Evolutionary conservation across 2,329 filamentous ascomycete species (phyloP), one percentile per base, ranked within the genome.

Genomic region (Penicillium capsulatum): DNA sequence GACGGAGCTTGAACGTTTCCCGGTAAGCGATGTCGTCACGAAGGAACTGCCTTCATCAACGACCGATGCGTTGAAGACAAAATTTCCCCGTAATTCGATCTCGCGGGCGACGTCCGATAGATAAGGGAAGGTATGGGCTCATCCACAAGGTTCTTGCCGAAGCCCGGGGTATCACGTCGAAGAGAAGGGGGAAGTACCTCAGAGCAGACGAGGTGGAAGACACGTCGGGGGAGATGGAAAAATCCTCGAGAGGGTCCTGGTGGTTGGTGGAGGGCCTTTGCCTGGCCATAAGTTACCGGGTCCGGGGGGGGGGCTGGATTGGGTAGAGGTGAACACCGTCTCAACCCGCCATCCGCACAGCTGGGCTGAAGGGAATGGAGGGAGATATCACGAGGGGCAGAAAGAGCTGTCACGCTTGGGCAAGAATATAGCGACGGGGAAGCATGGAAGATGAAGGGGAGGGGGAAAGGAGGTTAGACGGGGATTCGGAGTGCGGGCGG

Each of bases 251-350:
- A 57, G 60, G 60, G 63, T 66, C 62, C 62, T 68, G 65, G 55
- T 61, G 63, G 57, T 64, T 61, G 63, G 57, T 53, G 59, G 60
- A 62, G 58, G 64, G 61, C 63, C 60, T 66, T 66, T 64, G 66
- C 57, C 64, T 69, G 64, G 66, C 67, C 68, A 71, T 70, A 69
- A 63, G 66, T 69, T 61, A 55, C 55, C 55, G 53, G 59, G 46
- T 59, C 57, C 44, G 34, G 45, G 52, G 53, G 55, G 53, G 17
- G 29, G 28, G 51, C 9, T 57, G 34, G 51, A 55, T 58, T 50
- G 44, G 42, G 57, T 62, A 48, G 53, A 59, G 49, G 51, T 56
- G 49, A 44, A 53, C 44, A 55, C 62, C 57, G 55, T 57, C 42
- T 63, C 56, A 67, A 64, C 59, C 63, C 61, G 67, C 68, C 68